phyloP scores from a whole-genome alignment of 371 early-diverging fungal species.

The Funneliformis caledonium region DNA sequence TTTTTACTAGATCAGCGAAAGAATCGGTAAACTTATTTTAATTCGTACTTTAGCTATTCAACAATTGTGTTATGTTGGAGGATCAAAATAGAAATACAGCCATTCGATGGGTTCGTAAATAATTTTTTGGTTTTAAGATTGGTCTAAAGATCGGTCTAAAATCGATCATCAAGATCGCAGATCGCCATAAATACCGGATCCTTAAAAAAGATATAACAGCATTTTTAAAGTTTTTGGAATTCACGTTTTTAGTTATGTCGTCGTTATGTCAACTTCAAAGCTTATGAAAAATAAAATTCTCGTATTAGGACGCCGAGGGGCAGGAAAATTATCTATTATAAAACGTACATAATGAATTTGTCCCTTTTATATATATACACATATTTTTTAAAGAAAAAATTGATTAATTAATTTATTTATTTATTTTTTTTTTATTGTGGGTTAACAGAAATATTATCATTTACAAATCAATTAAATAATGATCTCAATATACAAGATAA shows the following conservation, averaged over 20 bases:
- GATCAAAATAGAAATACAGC: too few relatives aligned
- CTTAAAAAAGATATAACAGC: too few relatives aligned
- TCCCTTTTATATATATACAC: neutral
- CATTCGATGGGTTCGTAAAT: too few relatives aligned
- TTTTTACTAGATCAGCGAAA: too few relatives aligned
- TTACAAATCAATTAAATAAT: conserved; percentile 33
- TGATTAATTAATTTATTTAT: neutral
- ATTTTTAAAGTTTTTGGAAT: too few relatives aligned
- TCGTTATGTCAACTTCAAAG: neutral
- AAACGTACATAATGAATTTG: conserved; percentile 49
- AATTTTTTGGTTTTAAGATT: too few relatives aligned
- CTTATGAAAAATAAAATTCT: conserved; percentile 58
- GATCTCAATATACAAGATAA: conserved; percentile 40
- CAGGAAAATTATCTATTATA: conserved; percentile 55
- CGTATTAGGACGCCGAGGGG: conserved; percentile 57
- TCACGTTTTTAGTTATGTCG: neutral
- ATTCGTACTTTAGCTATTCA: too few relatives aligned
- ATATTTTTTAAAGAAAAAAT: neutral
- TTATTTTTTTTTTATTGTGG: neutral
- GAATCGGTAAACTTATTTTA: too few relatives aligned
- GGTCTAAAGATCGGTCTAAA: too few relatives aligned
- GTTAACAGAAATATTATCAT: neutral
- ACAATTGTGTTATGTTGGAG: too few relatives aligned
- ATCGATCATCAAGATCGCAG: too few relatives aligned
- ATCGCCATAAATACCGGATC: too few relatives aligned